These are phyloP conservation scores for Parastagonospora nodorum DNA, from an alignment of 2,329 filamentous ascomycete species.

Conservation along the genomic window DNA sequence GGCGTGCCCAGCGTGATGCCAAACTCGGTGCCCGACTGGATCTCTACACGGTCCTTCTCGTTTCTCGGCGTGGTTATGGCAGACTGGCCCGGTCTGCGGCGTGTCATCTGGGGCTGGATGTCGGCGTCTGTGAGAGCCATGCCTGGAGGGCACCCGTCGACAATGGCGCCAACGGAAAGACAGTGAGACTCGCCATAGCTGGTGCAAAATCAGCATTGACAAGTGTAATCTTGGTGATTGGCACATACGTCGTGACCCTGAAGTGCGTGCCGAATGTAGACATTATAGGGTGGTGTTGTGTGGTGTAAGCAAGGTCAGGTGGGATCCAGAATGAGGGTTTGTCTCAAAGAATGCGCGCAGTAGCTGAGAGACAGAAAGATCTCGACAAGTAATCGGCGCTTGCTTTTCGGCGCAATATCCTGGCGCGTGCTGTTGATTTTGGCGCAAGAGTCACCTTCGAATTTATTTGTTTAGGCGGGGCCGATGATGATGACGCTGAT, in stretches of 20 bases:
- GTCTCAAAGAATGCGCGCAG: conserved; percentile 6
- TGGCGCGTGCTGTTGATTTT: conserved; percentile 15
- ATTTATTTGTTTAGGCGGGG: conserved; percentile 30
- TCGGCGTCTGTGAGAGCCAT: conserved; percentile 83
- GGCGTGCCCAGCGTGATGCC: conserved; percentile 90
- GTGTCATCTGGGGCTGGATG: conserved; percentile 94
- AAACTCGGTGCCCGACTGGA: conserved; percentile 90
- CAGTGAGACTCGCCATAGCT: conserved; percentile 89
- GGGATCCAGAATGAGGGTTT: conserved; percentile 1
- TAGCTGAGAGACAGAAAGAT: background rate
- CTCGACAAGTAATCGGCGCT: too few species aligned
- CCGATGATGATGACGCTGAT: conserved; percentile 17
- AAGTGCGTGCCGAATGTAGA: conserved; percentile 87
- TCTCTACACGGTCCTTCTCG: conserved; percentile 89
- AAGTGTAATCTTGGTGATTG: background rate
- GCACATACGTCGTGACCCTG: conserved; percentile 75
- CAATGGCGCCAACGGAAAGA: conserved; percentile 89
- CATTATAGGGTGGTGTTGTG: conserved; percentile 21
- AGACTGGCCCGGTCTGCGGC: conserved; percentile 85
- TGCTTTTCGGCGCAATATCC: background rate
- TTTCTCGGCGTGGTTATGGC: conserved; percentile 89
- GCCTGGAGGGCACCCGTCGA: conserved; percentile 89
- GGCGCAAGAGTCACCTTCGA: conserved; percentile 25
- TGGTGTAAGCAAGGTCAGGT: conserved; percentile 10
- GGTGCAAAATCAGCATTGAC: conserved; percentile 22